Percentiles rank a stretch among this genome's conserved stretches.
These are phyloP conservation scores for Boletus barrowsii DNA, from an alignment of 768 basidiomycete genomes.

Conservation along the genomic window DNA sequence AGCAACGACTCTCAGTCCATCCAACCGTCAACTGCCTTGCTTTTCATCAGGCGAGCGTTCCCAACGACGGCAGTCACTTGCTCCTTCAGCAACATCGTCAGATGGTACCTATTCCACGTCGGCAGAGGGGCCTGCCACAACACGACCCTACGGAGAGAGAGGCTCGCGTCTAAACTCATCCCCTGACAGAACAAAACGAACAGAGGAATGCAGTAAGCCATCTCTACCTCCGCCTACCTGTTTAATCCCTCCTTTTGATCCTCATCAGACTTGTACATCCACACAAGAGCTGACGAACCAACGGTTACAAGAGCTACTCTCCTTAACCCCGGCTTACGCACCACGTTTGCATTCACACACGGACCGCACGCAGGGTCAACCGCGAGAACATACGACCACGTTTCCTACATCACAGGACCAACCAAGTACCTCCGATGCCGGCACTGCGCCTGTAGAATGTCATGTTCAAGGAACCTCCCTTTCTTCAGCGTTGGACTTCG, in stretches of 20 bases:
- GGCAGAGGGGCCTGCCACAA: not conserved
- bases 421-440: not conserved
- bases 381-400: not conserved
- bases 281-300: too few relatives aligned
- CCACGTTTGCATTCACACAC: not conserved
- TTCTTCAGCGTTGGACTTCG: slow-evolving; percentile 4
- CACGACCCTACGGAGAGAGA: not conserved
- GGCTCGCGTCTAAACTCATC: too few relatives aligned
- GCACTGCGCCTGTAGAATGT: not conserved
- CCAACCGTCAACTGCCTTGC: not conserved
- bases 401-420: not conserved
- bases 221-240: not conserved
- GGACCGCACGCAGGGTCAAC: not conserved
- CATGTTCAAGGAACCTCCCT: slow-evolving; percentile 1
- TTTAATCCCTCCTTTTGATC: not conserved
- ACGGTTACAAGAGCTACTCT: slow-evolving; percentile 26
- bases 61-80: not conserved
- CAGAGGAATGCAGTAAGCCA: slow-evolving; percentile 5
- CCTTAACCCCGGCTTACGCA: slow-evolving; percentile 4
- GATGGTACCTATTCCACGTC: slow-evolving; percentile 9
- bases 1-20: not conserved
- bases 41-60: not conserved
- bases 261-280: not conserved
- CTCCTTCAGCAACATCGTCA: slow-evolving; percentile 8
- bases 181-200: not conserved